A percentile compares a stretch with the other conserved stretches of the same genome.
Conservation (phyloP, 345 rosid species). For the Rhizophora apiculata region DNA sequence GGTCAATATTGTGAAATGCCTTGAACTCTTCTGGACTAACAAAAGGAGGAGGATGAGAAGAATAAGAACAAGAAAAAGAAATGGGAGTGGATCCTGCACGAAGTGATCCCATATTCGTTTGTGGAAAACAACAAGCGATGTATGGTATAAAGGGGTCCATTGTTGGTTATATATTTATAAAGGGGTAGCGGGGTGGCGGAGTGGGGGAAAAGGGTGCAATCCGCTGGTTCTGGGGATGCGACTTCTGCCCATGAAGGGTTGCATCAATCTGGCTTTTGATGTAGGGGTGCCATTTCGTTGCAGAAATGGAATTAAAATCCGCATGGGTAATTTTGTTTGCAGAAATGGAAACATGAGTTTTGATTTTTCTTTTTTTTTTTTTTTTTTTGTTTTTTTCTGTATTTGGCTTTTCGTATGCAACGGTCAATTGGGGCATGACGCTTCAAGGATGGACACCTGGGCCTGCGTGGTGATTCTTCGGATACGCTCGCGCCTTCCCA, state of each 20-base stretch:
- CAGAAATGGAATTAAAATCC: conserved; percentile 14
- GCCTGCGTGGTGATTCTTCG: too few relatives aligned
- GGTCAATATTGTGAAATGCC: conserved; percentile 54
- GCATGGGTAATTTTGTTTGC: neutral
- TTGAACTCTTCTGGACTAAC: conserved; percentile 42
- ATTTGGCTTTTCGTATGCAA: too few relatives aligned
- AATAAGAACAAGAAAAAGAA: conserved; percentile 5
- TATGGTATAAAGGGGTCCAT: too few relatives aligned
- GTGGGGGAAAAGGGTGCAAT: neutral
- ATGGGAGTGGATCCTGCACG: neutral
- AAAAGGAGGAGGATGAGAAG: neutral
- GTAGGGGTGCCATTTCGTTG: conserved; percentile 20
- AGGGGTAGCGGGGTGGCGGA: neutral
- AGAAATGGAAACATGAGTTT: neutral
- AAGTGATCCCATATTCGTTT: too few relatives aligned
- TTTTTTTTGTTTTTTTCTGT: too few relatives aligned
- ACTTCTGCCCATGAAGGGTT: neutral
- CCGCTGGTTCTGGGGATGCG: neutral
- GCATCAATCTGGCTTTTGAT: neutral
- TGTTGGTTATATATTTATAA: neutral
- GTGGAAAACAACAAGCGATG: too few relatives aligned
- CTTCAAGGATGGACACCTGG: too few relatives aligned
- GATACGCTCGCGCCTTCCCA: too few relatives aligned
- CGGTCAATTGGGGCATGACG: too few relatives aligned
- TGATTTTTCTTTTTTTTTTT: too few relatives aligned